A percentile compares a stretch with the other conserved stretches of the same genome.
These are phyloP conservation scores for Russula dissimulans DNA, from an alignment of 768 basidiomycete species.

Conservation along the genomic window DNA sequence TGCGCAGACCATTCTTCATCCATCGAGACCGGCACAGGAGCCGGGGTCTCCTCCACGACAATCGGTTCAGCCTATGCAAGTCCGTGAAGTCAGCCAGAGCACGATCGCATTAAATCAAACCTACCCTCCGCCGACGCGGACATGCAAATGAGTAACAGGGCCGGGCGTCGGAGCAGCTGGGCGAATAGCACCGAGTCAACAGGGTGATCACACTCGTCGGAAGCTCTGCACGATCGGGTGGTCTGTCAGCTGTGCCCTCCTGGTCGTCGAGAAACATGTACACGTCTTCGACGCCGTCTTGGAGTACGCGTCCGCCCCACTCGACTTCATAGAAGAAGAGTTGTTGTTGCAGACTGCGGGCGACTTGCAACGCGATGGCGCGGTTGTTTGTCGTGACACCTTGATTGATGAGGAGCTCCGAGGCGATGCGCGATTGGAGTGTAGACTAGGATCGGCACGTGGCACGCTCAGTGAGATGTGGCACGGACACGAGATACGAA, in stretches of 20 bases:
- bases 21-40: conserved; percentile 1
- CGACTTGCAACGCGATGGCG: conserved; percentile 77
- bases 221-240: conserved; percentile 57
- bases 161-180: conserved; percentile 70
- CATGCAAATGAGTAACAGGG: conserved; percentile 81
- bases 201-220: conserved; percentile 88
- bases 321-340: conserved; percentile 97
- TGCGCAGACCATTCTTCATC: conserved; percentile 43
- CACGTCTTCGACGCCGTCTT: conserved; percentile 87
- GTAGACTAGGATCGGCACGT: conserved; percentile 51
- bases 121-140: conserved; percentile 47
- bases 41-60: conserved; percentile 6
- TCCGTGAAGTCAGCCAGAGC: not conserved
- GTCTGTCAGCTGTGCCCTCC: conserved; percentile 51
- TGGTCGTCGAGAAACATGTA: conserved; percentile 87
- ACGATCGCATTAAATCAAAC: conserved; percentile 15
- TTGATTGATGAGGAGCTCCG: conserved; percentile 70
- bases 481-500: not conserved
- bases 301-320: conserved; percentile 75
- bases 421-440: conserved; percentile 79
- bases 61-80: not conserved
- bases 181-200: conserved; percentile 84
- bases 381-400: conserved; percentile 69
- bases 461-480: not conserved
- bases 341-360: conserved; percentile 83